These are phyloP conservation scores for Trichoderma lentiforme DNA, from an alignment of 2,329 filamentous ascomycete species.

Conservation along the genomic window DNA sequence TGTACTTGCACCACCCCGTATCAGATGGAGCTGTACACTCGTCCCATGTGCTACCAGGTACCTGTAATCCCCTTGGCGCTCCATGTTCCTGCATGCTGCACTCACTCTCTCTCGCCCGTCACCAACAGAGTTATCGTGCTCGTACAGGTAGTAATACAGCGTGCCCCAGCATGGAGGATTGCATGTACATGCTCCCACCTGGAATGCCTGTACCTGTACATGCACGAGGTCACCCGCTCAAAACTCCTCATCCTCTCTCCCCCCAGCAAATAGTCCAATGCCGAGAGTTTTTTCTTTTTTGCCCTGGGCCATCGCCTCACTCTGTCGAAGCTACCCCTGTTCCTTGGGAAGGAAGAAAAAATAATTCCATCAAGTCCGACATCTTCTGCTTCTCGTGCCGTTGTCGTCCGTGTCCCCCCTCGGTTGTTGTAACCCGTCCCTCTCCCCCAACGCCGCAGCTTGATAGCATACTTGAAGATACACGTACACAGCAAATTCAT, in stretches of 20 bases:
- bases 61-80: background rate
- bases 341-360: background rate
- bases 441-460: background rate
- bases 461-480: background rate
- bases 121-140: background rate
- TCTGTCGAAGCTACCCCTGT: background rate
- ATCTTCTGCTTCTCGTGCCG: background rate
- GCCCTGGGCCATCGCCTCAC: background rate
- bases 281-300: background rate
- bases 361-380: background rate
- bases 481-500: background rate
- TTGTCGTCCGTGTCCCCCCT: background rate
- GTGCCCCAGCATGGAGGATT: background rate
- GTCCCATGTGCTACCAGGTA: background rate
- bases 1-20: background rate
- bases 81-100: constrained; percentile 16
- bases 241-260: background rate
- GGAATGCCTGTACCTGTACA: background rate
- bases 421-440: background rate
- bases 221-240: background rate
- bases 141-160: background rate
- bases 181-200: background rate
- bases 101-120: background rate
- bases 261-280: background rate
- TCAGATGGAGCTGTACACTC: background rate